A percentile compares a stretch with the other conserved stretches of the same genome.
Evolutionary conservation across 1,284 basidiomycete genomes (phyloP).

Genomic region (Fistulinella staudtii): DNA sequence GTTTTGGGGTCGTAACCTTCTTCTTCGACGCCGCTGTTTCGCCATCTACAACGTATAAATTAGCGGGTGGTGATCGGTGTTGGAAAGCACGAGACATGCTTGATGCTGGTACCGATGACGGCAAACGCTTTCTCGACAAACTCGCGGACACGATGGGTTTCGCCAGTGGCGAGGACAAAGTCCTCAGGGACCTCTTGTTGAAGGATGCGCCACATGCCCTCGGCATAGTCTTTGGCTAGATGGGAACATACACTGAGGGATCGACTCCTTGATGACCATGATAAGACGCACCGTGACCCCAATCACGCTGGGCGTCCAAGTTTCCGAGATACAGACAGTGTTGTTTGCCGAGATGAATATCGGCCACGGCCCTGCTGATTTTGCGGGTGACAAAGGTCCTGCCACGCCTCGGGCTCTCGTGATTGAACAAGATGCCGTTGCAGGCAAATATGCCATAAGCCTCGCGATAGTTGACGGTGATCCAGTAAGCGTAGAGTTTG

Average conservation of each 20-base stretch:
- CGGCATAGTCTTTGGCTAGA: conserved; percentile 80
- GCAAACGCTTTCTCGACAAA: conserved; percentile 84
- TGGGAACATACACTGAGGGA: conserved; percentile 10
- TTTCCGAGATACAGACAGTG: conserved; percentile 87
- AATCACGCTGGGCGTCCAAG: conserved; percentile 86
- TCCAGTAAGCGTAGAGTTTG: conserved; percentile 87
- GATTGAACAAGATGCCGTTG: conserved; percentile 91
- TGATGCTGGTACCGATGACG: conserved; percentile 60
- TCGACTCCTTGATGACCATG: not conserved
- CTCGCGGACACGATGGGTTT: conserved; percentile 88
- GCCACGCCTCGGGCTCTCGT: conserved; percentile 88
- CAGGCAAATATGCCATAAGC: conserved; percentile 91
- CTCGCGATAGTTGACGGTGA: conserved; percentile 88
- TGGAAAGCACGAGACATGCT: conserved; percentile 37
- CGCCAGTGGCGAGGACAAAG: conserved; percentile 89
- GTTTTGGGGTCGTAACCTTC: conserved; percentile 67
- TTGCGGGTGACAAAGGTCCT: conserved; percentile 93
- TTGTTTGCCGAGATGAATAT: conserved; percentile 84
- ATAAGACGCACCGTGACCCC: conserved; percentile 76
- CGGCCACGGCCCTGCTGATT: conserved; percentile 85
- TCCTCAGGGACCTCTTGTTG: conserved; percentile 80
- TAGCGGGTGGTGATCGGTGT: conserved; percentile 1
- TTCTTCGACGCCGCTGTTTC: conserved; percentile 69
- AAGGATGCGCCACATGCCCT: conserved; percentile 95
- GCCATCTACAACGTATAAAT: conserved; percentile 52